Conservation (phyloP, 2,329 filamentous ascomycete genomes). For the Dactylella cylindrospora region DNA sequence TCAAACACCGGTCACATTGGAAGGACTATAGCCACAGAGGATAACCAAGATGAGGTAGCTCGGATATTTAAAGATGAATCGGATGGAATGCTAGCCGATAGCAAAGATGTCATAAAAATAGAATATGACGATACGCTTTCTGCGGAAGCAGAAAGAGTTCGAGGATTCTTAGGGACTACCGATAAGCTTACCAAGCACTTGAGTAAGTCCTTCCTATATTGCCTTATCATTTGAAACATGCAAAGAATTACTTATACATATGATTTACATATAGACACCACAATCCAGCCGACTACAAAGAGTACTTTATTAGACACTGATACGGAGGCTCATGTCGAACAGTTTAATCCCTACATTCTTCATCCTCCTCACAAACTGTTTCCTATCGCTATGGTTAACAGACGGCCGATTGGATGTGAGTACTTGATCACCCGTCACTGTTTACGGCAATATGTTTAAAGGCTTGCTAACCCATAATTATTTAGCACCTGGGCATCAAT, state of each 20-base stretch:
- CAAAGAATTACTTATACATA: no score
- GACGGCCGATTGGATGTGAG: slow-evolving; percentile 58
- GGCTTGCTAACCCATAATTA: slow-evolving; percentile 64
- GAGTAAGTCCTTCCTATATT: slow-evolving; percentile 7
- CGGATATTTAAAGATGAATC: slow-evolving; percentile 1
- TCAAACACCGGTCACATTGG: slow-evolving; percentile 24
- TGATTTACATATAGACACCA: no score
- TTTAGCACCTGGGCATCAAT: slow-evolving; percentile 50
- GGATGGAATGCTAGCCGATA: slow-evolving; percentile 7
- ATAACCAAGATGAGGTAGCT: slow-evolving; percentile 31
- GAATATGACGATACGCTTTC: slow-evolving; percentile 34
- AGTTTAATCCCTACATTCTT: slow-evolving; percentile 68
- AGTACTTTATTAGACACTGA: slow-evolving; percentile 54
- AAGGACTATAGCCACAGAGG: slow-evolving; percentile 28
- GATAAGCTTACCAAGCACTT: slow-evolving; percentile 34
- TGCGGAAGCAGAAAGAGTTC: slow-evolving; percentile 16
- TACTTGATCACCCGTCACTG: no score
- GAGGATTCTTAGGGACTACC: slow-evolving; percentile 8
- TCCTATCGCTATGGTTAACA: slow-evolving; percentile 71
- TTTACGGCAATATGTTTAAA: no score
- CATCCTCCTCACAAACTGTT: slow-evolving; percentile 60
- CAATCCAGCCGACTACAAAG: slow-evolving; percentile 57
- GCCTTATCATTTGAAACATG: no score
- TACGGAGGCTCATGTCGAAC: slow-evolving; percentile 58
- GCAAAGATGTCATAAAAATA: slow-evolving; percentile 14